phyloP scores from a whole-genome alignment of 441 rosid genomes.

The Pelargonium citronellum region DNA sequence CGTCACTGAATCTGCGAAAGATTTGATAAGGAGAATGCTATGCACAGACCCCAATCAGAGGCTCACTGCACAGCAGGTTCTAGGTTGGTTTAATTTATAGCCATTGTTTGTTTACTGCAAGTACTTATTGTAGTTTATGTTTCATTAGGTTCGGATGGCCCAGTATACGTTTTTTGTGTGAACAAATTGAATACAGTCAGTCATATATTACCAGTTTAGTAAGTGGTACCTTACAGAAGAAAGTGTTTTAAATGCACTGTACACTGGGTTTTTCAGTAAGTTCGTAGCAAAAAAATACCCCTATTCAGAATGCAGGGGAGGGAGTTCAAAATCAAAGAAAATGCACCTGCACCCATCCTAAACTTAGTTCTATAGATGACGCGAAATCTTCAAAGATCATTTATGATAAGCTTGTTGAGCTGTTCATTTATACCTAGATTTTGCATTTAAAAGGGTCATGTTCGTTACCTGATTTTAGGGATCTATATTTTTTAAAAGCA shows the following conservation, averaged over 20 bases:
- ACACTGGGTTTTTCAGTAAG: neutral
- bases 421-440: neutral
- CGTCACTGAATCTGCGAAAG: slow-evolving; percentile 47
- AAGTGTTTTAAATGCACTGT: neutral
- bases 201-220: neutral
- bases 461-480: neutral
- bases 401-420: neutral
- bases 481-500: neutral
- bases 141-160: neutral
- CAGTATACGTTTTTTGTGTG: neutral
- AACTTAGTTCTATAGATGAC: neutral
- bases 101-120: slow-evolving; percentile 7
- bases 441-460: neutral
- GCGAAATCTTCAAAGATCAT: neutral
- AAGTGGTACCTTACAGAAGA: neutral
- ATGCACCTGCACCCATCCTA: neutral
- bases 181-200: neutral
- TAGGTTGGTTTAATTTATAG: slow-evolving; percentile 36
- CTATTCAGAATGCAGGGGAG: neutral
- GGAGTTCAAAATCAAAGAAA: neutral
- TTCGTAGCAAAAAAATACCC: neutral
- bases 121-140: slow-evolving; percentile 5
- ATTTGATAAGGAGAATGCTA: slow-evolving; percentile 53
- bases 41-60: slow-evolving; percentile 44
- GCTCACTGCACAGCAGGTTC: slow-evolving; percentile 47